Conservation (phyloP, 1,139 yeast genomes). For the Suhomyces atakaporum region DNA sequence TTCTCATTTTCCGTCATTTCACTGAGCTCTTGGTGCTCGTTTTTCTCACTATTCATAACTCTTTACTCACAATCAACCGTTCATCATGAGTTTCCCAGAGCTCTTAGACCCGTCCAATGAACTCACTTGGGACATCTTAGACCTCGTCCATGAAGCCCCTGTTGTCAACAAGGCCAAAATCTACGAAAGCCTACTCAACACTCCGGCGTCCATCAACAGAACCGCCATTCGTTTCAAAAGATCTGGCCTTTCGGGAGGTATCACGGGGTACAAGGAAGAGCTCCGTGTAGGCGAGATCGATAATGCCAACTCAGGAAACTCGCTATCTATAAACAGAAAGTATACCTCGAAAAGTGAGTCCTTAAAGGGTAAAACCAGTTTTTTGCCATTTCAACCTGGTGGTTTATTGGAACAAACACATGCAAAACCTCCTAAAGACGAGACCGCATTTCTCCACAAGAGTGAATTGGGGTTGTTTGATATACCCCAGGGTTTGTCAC, state of each 20-base stretch:
- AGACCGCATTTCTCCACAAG: conserved; percentile 55
- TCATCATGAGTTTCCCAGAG: too few species aligned
- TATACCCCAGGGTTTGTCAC: conserved; percentile 74
- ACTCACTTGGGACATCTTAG: conserved; percentile 61
- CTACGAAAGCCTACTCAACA: conserved; percentile 45
- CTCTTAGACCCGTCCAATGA: conserved; percentile 52
- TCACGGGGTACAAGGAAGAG: conserved; percentile 64
- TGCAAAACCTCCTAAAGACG: conserved; percentile 29
- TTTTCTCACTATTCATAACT: conserved; percentile 1
- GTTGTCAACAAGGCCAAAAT: conserved; percentile 28
- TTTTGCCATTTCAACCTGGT: conserved; percentile 92
- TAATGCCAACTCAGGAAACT: conserved; percentile 61
- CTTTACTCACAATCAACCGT: too few species aligned
- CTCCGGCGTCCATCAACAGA: conserved; percentile 56
- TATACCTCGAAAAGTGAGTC: conserved; percentile 63
- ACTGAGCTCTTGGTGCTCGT: too few species aligned
- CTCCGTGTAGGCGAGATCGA: conserved; percentile 53
- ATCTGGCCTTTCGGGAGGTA: conserved; percentile 71
- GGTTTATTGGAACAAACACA: conserved; percentile 55
- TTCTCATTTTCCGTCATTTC: too few species aligned
- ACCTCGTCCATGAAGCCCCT: conserved; percentile 51
- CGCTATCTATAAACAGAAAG: conserved; percentile 71
- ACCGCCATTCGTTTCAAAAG: conserved; percentile 65
- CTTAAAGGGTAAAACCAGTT: conserved; percentile 70
- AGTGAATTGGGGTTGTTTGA: conserved; percentile 78